Evolutionary conservation across 2,329 filamentous ascomycete species (phyloP), one percentile per base, ranked within the genome.

Genomic region (Exophiala lecanii-corni): DNA sequence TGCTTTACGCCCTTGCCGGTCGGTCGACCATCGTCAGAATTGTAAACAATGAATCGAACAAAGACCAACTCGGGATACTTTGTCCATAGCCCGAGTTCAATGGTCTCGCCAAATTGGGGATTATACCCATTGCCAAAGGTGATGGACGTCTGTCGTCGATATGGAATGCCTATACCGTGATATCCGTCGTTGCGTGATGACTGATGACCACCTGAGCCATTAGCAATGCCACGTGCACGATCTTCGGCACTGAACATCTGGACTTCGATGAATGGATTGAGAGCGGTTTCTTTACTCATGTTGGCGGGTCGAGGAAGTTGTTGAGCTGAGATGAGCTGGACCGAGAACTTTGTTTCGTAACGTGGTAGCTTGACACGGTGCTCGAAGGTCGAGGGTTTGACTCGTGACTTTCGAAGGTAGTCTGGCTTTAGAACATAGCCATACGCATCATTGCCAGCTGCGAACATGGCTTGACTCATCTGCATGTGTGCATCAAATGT

Each of bases 381-480:
- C 40, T 63, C 62, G 39, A 60, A 54, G 60, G 55, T 57, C 36
- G 58, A 55, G 6, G 36, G 39, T 17, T 50, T 50, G 26, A 41
- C 39, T 12, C 46, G 46, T 50, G 39, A 56, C 48, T 48, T 53
- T 17, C 91, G 84, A 49, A 95, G 79, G 60, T 89, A 86, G 25
- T 82, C 78, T 15, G 92, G 91, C 69, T 98, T 98, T 40, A 96
- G 76, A 10, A 97, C 89, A 58, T 97, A 98, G 33, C 92, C 92
- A 2, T 86, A 86, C 43, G 81, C 79, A 66, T 96, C 92, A 9
- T 78, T 82, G 32, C 88, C 87, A 45, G 87, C 86, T 35, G 89
- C 85, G 61, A 96, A 98, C 92, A 98, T 97, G 59, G 92, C 92
- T 55, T 92, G 86, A 62, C 97, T 97, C 63, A 97, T 76, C 61